Evolutionary conservation across 2,329 filamentous ascomycete genomes (phyloP).

Genomic region (Fonsecaea pedrosoi): DNA sequence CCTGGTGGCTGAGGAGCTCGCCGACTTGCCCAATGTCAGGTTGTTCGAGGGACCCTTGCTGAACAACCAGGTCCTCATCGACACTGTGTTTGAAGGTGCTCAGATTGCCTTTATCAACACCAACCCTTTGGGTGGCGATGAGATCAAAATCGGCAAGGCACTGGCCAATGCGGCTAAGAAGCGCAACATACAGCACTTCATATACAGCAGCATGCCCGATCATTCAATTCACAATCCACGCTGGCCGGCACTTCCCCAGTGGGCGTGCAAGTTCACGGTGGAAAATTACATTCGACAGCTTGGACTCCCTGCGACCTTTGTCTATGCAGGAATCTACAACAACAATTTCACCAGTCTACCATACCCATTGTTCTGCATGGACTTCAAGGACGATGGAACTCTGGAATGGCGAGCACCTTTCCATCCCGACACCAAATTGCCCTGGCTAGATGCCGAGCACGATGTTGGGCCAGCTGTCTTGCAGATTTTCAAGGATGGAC

Average conservation of each 20-base stretch:
- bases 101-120: constrained; percentile 97
- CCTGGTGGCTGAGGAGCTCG: constrained; percentile 85
- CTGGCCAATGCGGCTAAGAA: constrained; percentile 88
- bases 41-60: constrained; percentile 70
- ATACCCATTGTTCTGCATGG: constrained; percentile 96
- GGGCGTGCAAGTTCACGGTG: constrained; percentile 89
- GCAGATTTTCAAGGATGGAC: constrained; percentile 94
- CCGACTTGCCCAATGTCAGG: constrained; percentile 80
- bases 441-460: constrained; percentile 96
- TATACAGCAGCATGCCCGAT: constrained; percentile 98
- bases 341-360: constrained; percentile 96
- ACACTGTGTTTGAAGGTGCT: constrained; percentile 79
- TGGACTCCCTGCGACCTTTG: constrained; percentile 84
- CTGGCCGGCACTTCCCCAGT: constrained; percentile 87
- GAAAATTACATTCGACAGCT: constrained; percentile 89
- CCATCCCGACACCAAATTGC: constrained; percentile 83
- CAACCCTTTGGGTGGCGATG: constrained; percentile 87
- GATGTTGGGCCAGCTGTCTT: constrained; percentile 91
- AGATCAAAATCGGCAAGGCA: constrained; percentile 85
- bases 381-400: constrained; percentile 79
- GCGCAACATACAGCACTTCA: constrained; percentile 80
- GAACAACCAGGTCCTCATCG: constrained; percentile 75
- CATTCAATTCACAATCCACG: constrained; percentile 77
- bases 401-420: constrained; percentile 95
- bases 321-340: constrained; percentile 98